Evolutionary conservation across 2,329 filamentous ascomycete species (phyloP).

Genomic region (Alternaria metachromatica): DNA sequence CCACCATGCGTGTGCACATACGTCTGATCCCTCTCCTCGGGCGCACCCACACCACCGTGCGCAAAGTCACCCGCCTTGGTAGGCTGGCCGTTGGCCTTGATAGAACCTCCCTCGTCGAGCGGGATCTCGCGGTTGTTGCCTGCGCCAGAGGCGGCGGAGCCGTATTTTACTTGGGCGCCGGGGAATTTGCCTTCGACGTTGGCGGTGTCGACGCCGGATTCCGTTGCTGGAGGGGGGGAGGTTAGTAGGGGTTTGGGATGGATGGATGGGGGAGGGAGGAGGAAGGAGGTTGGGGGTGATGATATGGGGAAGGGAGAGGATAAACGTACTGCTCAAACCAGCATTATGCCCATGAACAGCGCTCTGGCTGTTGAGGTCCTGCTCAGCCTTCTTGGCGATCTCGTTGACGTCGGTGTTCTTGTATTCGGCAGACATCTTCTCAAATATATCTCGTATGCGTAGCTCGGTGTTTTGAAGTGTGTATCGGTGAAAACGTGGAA

Average conservation of each 20-base stretch:
- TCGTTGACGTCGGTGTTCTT: constrained; percentile 51
- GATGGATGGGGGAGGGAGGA: neutral
- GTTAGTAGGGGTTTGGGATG: neutral
- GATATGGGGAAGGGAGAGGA: neutral
- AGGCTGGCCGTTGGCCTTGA: constrained; percentile 50
- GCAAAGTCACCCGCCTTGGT: constrained; percentile 57
- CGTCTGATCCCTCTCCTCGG: constrained; percentile 52
- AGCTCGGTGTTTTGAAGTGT: neutral
- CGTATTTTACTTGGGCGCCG: constrained; percentile 53
- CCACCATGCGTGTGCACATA: constrained; percentile 50
- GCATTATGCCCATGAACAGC: constrained; percentile 48
- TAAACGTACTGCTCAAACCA: constrained; percentile 49
- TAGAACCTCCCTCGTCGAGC: constrained; percentile 53
- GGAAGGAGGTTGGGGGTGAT: neutral
- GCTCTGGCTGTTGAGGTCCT: constrained; percentile 54
- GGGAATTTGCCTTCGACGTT: constrained; percentile 52
- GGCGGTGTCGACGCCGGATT: constrained; percentile 57
- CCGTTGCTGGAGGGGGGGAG: constrained; percentile 44
- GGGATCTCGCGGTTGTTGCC: constrained; percentile 59
- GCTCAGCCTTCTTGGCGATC: constrained; percentile 57
- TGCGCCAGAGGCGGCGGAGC: constrained; percentile 52
- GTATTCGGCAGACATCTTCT: constrained; percentile 51
- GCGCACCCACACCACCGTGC: constrained; percentile 55
- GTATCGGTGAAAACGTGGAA: neutral
- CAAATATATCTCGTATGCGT: too few relatives aligned